Conservation (phyloP, 148 eudicot species). For the Persicaria maculosa region DNA sequence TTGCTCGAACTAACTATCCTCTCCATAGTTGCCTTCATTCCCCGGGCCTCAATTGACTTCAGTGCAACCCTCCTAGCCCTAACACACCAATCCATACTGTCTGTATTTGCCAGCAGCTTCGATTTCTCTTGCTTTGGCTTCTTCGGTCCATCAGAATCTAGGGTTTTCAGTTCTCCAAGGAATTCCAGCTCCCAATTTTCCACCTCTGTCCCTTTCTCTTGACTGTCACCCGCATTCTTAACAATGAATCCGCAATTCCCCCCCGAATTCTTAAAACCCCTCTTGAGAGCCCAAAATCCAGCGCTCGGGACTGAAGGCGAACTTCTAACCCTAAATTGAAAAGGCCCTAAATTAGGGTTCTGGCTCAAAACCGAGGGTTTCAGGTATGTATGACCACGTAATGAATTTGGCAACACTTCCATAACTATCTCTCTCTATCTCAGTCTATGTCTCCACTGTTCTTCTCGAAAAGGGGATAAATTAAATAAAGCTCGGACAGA, state of each 20-base stretch:
- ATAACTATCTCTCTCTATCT: neutral
- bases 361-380: constrained; percentile 11
- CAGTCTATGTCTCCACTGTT: neutral
- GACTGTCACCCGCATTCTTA: constrained; percentile 20
- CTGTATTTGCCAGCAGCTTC: constrained; percentile 37
- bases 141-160: constrained; percentile 19
- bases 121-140: constrained; percentile 43
- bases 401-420: constrained; percentile 12
- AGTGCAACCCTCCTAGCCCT: constrained; percentile 83
- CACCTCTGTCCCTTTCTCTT: constrained; percentile 18
- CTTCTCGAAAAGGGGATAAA: neutral
- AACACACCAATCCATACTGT: constrained; percentile 90
- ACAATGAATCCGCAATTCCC: constrained; percentile 21
- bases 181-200: constrained; percentile 72
- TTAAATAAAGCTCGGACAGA: neutral
- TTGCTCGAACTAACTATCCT: constrained; percentile 28
- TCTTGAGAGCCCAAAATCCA: constrained; percentile 21
- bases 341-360: neutral
- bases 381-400: neutral
- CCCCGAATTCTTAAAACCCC: constrained; percentile 15
- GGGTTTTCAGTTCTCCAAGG: constrained; percentile 41
- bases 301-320: constrained; percentile 20
- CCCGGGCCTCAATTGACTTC: constrained; percentile 77
- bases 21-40: constrained; percentile 52
- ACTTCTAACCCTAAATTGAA: constrained; percentile 20